Evolutionary conservation across 2,329 filamentous ascomycete genomes (phyloP).

Genomic region (Fusarium sp.): DNA sequence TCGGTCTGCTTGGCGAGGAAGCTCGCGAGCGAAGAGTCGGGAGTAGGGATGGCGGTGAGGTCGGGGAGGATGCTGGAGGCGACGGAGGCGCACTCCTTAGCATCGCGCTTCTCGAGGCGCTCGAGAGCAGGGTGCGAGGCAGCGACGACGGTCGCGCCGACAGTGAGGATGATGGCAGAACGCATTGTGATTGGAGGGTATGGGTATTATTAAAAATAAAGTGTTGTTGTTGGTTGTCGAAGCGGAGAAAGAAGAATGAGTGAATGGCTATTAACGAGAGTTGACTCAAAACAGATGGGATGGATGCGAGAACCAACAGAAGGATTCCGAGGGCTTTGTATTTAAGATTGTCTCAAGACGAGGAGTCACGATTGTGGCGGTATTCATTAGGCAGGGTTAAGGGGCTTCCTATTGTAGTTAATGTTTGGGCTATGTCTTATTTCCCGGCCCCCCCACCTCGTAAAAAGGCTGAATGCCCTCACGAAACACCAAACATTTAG

Average conservation of each 20-base stretch:
- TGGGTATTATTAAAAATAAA: neutral
- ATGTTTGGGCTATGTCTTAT: neutral
- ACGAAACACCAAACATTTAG: neutral
- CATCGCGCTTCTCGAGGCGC: constrained; percentile 28
- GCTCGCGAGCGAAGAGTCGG: constrained; percentile 19
- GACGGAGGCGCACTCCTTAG: constrained; percentile 31
- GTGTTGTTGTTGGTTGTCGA: neutral
- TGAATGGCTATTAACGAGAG: neutral
- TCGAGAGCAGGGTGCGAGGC: constrained; percentile 4
- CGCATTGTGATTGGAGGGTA: constrained; percentile 4
- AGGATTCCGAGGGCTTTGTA: neutral
- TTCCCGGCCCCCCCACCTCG: neutral
- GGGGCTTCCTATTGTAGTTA: neutral
- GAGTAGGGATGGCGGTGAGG: constrained; percentile 35
- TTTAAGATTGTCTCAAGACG: neutral
- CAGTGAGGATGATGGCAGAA: constrained; percentile 20
- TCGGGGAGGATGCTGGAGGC: constrained; percentile 29
- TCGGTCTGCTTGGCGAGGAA: constrained; percentile 37
- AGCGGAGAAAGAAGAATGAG: neutral
- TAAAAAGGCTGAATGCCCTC: neutral
- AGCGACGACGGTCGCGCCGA: constrained; percentile 15
- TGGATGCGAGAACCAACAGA: neutral
- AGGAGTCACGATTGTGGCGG: neutral
- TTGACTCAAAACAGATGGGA: neutral
- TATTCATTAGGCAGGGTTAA: neutral